Percentiles rank a stretch among this genome's conserved stretches.
Conservation (phyloP, 73 alveolate species). For the Stentor roeselii region DNA sequence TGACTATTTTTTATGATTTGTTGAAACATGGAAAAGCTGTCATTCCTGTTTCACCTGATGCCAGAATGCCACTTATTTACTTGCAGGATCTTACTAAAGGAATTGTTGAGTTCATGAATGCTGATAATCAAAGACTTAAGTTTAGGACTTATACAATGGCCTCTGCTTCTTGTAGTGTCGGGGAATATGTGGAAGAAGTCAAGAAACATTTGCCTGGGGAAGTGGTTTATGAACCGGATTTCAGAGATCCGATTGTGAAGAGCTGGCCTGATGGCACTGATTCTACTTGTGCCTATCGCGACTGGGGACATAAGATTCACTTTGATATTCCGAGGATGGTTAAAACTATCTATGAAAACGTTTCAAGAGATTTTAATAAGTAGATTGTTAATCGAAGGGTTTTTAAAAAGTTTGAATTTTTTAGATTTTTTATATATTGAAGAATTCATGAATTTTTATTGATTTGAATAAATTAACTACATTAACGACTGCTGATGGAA, state of each 20-base stretch:
- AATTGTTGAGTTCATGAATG: background rate
- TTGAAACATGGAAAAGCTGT: slow-evolving; percentile 11
- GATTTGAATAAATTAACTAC: background rate
- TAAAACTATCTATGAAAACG: slow-evolving; percentile 28
- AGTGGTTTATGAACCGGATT: slow-evolving; percentile 42
- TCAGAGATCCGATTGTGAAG: slow-evolving; percentile 45
- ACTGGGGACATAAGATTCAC: slow-evolving; percentile 47
- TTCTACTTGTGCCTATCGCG: slow-evolving; percentile 34
- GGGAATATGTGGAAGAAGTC: slow-evolving; percentile 24
- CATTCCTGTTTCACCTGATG: slow-evolving; percentile 17
- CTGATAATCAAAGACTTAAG: background rate
- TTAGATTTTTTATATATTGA: too few species aligned
- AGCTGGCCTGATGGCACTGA: slow-evolving; percentile 57
- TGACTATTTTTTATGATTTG: slow-evolving; percentile 18
- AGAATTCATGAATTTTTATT: background rate
- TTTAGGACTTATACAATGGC: slow-evolving; percentile 17
- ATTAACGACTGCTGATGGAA: too few species aligned
- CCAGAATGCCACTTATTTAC: slow-evolving; percentile 8
- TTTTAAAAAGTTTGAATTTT: background rate
- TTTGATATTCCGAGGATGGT: slow-evolving; percentile 40
- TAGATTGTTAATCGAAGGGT: background rate
- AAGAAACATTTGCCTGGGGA: slow-evolving; percentile 3
- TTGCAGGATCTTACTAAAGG: background rate
- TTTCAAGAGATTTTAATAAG: background rate
- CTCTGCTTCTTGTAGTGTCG: background rate